Evolutionary conservation across 177 flowering plant species (phyloP).

Genomic region (Vitis hybrid): DNA sequence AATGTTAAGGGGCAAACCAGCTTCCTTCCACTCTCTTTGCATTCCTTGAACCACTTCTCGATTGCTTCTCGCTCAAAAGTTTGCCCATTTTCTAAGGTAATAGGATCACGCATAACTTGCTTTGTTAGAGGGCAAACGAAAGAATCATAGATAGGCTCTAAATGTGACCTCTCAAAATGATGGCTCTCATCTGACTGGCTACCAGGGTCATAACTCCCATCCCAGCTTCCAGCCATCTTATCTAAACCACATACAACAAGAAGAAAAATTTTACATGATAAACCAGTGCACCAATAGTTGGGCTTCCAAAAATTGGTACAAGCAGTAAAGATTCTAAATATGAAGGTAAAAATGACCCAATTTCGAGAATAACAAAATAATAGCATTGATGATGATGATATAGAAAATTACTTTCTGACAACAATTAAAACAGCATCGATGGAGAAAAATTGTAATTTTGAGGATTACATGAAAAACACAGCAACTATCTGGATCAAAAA

Average conservation of each 20-base stretch:
- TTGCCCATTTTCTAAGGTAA: constrained; percentile 83
- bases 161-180: constrained; percentile 62
- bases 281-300: too few relatives aligned
- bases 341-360: background rate
- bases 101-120: constrained; percentile 92
- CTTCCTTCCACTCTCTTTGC: constrained; percentile 73
- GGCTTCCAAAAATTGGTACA: background rate
- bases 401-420: too few relatives aligned
- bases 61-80: constrained; percentile 93
- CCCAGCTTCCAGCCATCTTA: constrained; percentile 71
- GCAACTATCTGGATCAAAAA: background rate
- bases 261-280: background rate
- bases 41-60: constrained; percentile 90
- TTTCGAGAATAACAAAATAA: too few relatives aligned
- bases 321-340: background rate
- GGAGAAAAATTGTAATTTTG: background rate
- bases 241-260: constrained; percentile 7
- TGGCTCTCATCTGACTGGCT: constrained; percentile 79
- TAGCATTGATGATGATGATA: too few relatives aligned
- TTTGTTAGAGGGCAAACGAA: constrained; percentile 95
- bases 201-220: constrained; percentile 58
- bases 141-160: constrained; percentile 88
- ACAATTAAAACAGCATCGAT: background rate
- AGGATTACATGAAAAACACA: background rate
- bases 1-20: constrained; percentile 76